Percentiles rank a stretch among this genome's conserved stretches.
Evolutionary conservation across 2,329 filamentous ascomycete species (phyloP).

Genomic region (Sclerotinia nivalis): DNA sequence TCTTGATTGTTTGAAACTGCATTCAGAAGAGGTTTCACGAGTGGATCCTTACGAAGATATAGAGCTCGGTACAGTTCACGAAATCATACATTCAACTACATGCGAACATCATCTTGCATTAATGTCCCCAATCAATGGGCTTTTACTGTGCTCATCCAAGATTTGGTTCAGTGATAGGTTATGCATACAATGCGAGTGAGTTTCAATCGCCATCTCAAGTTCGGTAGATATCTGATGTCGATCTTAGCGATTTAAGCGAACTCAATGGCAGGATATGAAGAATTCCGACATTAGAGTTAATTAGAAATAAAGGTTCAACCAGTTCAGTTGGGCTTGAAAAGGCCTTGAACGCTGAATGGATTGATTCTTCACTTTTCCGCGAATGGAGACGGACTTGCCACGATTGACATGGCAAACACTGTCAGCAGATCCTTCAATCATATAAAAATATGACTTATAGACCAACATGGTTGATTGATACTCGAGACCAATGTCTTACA

Average conservation of each 20-base stretch:
- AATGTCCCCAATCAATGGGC: neutral
- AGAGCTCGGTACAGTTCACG: neutral
- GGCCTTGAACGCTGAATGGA: neutral
- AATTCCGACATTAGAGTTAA: no score
- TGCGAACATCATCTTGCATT: neutral
- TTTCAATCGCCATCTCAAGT: no score
- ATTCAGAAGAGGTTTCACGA: neutral
- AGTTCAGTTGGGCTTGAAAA: neutral
- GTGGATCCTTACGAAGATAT: neutral
- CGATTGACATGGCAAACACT: neutral
- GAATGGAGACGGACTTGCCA: neutral
- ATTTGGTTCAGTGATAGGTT: neutral
- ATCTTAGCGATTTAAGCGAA: neutral
- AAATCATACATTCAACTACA: neutral
- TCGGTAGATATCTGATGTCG: neutral
- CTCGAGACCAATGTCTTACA: no score
- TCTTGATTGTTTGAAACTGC: neutral
- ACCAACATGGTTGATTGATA: neutral
- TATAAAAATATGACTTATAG: no score
- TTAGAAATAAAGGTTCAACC: neutral
- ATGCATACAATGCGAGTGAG: neutral
- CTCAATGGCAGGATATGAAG: no score
- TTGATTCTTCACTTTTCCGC: constrained; percentile 1
- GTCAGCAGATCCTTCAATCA: no score
- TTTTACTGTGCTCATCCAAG: neutral